Base-by-base conservation (phyloP, 352 stramenopile species). In the Phytophthora pistaciae region DNA sequence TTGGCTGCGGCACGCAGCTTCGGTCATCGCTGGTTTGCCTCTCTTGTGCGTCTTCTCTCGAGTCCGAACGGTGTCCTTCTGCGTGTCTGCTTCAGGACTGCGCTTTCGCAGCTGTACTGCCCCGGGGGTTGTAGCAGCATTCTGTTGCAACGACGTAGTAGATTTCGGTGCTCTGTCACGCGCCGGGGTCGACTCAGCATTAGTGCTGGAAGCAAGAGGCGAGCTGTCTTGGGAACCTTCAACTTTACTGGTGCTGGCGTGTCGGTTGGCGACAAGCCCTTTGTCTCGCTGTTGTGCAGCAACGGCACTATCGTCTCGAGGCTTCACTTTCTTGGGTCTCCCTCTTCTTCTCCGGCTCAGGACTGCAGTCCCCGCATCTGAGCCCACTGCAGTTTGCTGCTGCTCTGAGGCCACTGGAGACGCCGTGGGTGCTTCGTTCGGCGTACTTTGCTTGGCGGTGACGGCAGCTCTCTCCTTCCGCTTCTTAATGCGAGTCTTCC, bases 1-100 rank as follows among this genome's bases (percentile, higher is more conserved):
- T 52, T 79, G 68, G 23, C 55, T 69, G n/a, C 27, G 63, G 49
- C 33, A 48, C 60, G 54, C 69, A 20, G 61, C 63, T 5, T 74
- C 60, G 38, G 48, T 69, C 64, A 76, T 66, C 6, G 25, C 42
- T 10, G 58, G 61, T 9, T 78, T 74, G 3, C 63, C 55, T 61
- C 70, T 64, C 53, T 74, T 72, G 23, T 13, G 29, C 9, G 52
- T 48, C 52, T 71, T 74, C 16, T 46, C 40, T 21, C 7, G 29
- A 36, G 29, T 36, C 29, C 7, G 29, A 36, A 36, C 7, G 29
- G 29, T 36, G 29, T 57, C 11, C 13, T 7, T 64, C 20, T n/a
- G 16, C 14, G n/a, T 52, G 44, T 56, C 49, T 33, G 0, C 14
- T 5, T 61, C 53, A 36, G 42, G 20, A 16, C 66, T 64, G n/a